Conservation (phyloP, 2,329 filamentous ascomycete species). For the Lachnellula subtilissima region DNA sequence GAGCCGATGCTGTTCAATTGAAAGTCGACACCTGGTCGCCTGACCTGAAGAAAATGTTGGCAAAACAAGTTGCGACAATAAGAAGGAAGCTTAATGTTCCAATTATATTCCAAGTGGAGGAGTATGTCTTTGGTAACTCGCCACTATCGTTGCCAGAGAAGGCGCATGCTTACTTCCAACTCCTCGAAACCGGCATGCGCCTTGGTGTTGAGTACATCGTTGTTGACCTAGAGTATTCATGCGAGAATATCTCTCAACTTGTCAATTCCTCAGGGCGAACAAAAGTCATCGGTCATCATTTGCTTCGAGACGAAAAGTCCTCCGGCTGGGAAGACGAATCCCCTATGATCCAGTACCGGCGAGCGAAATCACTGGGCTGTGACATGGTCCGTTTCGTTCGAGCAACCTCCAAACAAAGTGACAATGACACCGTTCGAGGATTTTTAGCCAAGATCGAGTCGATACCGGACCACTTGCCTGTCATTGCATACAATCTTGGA, state of each 20-base stretch:
- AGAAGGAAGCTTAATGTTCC: constrained; percentile 52
- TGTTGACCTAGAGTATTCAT: constrained; percentile 53
- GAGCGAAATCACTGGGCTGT: constrained; percentile 47
- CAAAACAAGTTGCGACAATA: constrained; percentile 52
- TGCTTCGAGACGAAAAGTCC: constrained; percentile 31
- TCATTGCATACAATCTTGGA: constrained; percentile 53
- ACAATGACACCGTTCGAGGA: constrained; percentile 39
- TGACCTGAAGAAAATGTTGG: constrained; percentile 45
- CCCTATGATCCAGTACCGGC: constrained; percentile 45
- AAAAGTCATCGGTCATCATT: constrained; percentile 49
- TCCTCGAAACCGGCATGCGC: constrained; percentile 59
- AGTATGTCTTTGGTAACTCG: constrained; percentile 32
- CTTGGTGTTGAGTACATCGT: constrained; percentile 62
- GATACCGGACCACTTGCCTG: constrained; percentile 24
- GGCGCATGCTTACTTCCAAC: constrained; percentile 45
- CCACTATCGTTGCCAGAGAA: constrained; percentile 20
- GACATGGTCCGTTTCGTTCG: constrained; percentile 52
- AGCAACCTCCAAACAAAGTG: constrained; percentile 43
- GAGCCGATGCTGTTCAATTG: constrained; percentile 55
- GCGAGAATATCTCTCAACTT: constrained; percentile 40
- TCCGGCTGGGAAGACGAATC: constrained; percentile 45
- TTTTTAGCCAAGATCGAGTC: constrained; percentile 27
- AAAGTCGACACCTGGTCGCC: constrained; percentile 54
- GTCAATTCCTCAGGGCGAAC: constrained; percentile 45
- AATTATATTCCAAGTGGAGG: constrained; percentile 54